Conservation (phyloP, 257 asterid genomes). For the Cinchona pubescens region DNA sequence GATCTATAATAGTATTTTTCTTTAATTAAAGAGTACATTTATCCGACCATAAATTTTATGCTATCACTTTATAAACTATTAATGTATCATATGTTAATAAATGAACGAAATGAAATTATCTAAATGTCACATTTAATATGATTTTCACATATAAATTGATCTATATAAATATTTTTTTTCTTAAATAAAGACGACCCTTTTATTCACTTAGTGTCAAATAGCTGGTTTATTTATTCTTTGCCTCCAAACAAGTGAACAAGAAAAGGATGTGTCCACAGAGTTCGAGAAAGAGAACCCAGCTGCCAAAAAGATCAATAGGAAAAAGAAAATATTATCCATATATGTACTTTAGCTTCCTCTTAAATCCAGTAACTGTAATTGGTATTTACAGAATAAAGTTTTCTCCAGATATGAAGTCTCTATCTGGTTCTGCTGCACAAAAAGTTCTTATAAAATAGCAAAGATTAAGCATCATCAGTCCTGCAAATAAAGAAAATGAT, state of each 20-base stretch:
- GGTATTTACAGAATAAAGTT: constrained; percentile 12
- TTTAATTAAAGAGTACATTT: no score
- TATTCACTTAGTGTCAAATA: no score
- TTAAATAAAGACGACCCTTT: no score
- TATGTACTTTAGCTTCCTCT: not conserved
- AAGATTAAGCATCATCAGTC: not conserved
- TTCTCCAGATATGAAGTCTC: not conserved
- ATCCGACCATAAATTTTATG: no score
- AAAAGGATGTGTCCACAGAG: not conserved
- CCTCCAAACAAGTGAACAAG: constrained; percentile 3
- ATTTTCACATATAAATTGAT: no score
- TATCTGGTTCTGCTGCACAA: not conserved
- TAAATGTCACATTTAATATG: no score
- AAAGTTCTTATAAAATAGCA: not conserved
- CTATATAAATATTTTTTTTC: no score
- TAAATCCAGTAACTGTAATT: constrained; percentile 1
- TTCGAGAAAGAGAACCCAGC: not conserved
- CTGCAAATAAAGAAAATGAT: not conserved
- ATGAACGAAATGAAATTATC: no score
- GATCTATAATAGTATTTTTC: no score
- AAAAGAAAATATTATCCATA: not conserved
- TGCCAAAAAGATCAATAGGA: not conserved
- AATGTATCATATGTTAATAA: no score
- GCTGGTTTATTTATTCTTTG: constrained; percentile 10
- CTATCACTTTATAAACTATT: no score